Base-by-base conservation (phyloP, 305 asterid species). In the Euphrasia arctica region DNA sequence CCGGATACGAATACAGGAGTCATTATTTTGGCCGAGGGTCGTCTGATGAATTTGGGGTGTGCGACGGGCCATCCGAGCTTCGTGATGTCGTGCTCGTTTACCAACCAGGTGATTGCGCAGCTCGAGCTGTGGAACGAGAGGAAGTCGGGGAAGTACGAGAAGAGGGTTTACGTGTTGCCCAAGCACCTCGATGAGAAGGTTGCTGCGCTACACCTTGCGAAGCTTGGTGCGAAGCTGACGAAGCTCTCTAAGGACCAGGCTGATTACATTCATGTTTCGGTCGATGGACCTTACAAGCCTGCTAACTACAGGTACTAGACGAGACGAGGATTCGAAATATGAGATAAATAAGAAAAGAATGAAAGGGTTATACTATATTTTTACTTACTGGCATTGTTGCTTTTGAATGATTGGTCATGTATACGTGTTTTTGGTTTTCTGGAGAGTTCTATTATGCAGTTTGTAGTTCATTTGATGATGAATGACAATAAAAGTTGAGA, bases 271-370 rank as follows among this genome's bases (percentile, higher is more conserved):
- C 83, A 86, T 58, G 63, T 86, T 8, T 90, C 94, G 0, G 41
- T 83, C 8, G 94, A 83, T 75, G 94, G 94, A 22, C 94, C 94
- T 6, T 86, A 86, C 94, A 86, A 86, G 86, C 94, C 94, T 7
- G 71, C 77, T 67, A 85, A 76, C 48, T 86, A 86, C 72, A 86
- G 94, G 84, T 86, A 86, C 83, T 86, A 56, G 78, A 76, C 59
- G n/a, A 55, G 60, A 45, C 1, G 2, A 14, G 55, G 3, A 15
- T 25, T 4, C 4, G 41, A 58, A 25, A 42, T 18, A 18, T 25
- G 42, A 62, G 56, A 50, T 25, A 1, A 25, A 25, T 25, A 25
- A 25, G 27, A 1, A 25, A 25, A 25, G 27, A 1, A 43, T 13
- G 49, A 11, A 27, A 15, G 1, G 0, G 9, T 28, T 47, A 18